Evolutionary conservation across 495 filamentous ascomycete genomes (phyloP).

Genomic region (Letharia lupina): DNA sequence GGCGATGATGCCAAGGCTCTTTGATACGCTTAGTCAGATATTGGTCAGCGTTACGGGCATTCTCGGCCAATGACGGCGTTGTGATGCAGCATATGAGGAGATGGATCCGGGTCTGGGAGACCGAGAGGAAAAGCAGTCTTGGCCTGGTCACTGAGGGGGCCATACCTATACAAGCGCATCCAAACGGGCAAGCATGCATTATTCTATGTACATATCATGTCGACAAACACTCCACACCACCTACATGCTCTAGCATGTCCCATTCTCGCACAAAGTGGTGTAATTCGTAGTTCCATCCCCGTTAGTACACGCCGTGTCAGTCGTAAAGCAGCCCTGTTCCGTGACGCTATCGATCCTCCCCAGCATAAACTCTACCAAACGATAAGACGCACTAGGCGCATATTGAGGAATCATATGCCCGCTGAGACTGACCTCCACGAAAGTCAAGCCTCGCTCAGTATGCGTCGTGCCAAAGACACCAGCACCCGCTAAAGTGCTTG

Average conservation of each 20-base stretch:
- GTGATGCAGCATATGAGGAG: neutral
- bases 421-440: slow-evolving; percentile 46
- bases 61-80: neutral
- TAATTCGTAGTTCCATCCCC: slow-evolving; percentile 16
- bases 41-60: neutral
- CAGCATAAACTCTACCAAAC: slow-evolving; percentile 60
- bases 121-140: neutral
- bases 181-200: neutral
- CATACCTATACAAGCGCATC: neutral
- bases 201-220: neutral
- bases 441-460: slow-evolving; percentile 64
- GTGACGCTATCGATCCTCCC: slow-evolving; percentile 47
- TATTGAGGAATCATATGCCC: slow-evolving; percentile 59
- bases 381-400: slow-evolving; percentile 52
- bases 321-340: slow-evolving; percentile 31
- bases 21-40: neutral
- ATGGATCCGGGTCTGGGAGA: neutral
- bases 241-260: neutral
- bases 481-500: slow-evolving; percentile 37
- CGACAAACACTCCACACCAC: neutral
- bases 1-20: neutral
- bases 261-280: slow-evolving; percentile 1
- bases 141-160: neutral
- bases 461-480: slow-evolving; percentile 54
- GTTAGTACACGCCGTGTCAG: slow-evolving; percentile 17